Evolutionary conservation across 2,329 filamentous ascomycete genomes (phyloP).

Genomic region (Fusarium penzigii): DNA sequence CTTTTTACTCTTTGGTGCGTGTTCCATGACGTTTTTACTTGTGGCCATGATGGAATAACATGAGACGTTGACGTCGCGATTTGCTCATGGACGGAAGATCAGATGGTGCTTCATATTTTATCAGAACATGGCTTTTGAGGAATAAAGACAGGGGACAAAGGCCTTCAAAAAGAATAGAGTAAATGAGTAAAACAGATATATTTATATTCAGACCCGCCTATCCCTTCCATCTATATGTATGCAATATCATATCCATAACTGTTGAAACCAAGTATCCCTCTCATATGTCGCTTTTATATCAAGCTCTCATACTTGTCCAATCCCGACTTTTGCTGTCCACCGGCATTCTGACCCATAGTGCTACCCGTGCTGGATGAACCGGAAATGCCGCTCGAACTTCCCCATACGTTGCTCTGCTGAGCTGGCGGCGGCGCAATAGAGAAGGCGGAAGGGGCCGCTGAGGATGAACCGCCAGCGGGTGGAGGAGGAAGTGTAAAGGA

Average conservation of each 20-base stretch:
- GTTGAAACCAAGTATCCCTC: background rate
- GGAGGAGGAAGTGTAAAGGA: slow-evolving; percentile 62
- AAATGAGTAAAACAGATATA: background rate
- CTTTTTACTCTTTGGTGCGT: no score
- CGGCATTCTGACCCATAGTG: slow-evolving; percentile 14
- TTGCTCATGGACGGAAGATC: no score
- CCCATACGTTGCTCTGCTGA: slow-evolving; percentile 27
- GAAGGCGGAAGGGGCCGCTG: slow-evolving; percentile 41
- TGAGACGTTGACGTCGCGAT: no score
- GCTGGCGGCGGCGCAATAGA: slow-evolving; percentile 48
- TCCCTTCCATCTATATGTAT: background rate
- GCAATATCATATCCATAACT: slow-evolving; percentile 1
- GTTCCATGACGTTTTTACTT: no score
- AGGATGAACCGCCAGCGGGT: slow-evolving; percentile 36
- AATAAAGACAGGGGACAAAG: no score
- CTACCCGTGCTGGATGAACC: slow-evolving; percentile 7
- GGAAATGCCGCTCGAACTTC: slow-evolving; percentile 12
- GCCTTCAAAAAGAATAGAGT: no score
- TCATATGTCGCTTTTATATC: slow-evolving; percentile 42
- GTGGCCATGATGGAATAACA: no score
- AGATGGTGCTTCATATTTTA: no score
- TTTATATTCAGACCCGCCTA: slow-evolving; percentile 1
- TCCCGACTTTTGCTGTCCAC: slow-evolving; percentile 47
- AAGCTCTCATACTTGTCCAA: slow-evolving; percentile 71
- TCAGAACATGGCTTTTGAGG: no score